Conservation (phyloP, 2,329 filamentous ascomycete species). For the Hawksworthiomyces lignivorus region DNA sequence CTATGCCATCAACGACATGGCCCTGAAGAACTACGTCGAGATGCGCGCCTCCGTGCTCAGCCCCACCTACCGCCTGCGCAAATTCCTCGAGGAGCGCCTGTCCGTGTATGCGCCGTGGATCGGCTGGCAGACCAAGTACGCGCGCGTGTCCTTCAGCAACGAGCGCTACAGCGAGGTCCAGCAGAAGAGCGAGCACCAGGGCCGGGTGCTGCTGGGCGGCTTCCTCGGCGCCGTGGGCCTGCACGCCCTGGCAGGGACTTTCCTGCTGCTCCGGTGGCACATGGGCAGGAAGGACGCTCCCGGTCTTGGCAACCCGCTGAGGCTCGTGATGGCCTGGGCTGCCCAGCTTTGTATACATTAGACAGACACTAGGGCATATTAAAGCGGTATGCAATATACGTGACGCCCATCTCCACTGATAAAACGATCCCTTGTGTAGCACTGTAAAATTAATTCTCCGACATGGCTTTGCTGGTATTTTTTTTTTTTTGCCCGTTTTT, state of each 20-base stretch:
- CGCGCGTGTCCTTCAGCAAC: constrained; percentile 87
- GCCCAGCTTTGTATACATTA: too few species aligned
- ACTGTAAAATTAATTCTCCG: too few species aligned
- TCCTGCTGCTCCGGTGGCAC: constrained; percentile 13
- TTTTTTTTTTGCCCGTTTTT: too few species aligned
- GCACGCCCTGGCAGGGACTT: constrained; percentile 14
- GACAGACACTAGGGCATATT: too few species aligned
- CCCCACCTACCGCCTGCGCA: constrained; percentile 69
- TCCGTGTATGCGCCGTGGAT: constrained; percentile 66
- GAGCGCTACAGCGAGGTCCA: constrained; percentile 83
- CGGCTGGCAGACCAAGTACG: constrained; percentile 90
- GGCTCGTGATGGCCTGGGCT: too few species aligned
- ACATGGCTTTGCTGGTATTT: too few species aligned
- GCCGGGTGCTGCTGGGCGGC: constrained; percentile 45
- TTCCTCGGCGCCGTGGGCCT: constrained; percentile 27
- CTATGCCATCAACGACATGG: constrained; percentile 85
- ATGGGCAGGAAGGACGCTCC: too few species aligned
- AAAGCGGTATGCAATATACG: too few species aligned
- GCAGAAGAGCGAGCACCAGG: constrained; percentile 60
- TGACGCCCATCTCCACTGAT: too few species aligned
- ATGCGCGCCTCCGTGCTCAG: constrained; percentile 84
- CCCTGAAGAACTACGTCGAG: constrained; percentile 84
- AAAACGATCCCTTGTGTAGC: too few species aligned
- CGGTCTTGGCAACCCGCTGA: too few species aligned
- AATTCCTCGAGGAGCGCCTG: constrained; percentile 77